A percentile compares a stretch with the other conserved stretches of the same genome.
Conservation (phyloP, 2,329 filamentous ascomycete genomes). For the Xylariomycetidae sp. region DNA sequence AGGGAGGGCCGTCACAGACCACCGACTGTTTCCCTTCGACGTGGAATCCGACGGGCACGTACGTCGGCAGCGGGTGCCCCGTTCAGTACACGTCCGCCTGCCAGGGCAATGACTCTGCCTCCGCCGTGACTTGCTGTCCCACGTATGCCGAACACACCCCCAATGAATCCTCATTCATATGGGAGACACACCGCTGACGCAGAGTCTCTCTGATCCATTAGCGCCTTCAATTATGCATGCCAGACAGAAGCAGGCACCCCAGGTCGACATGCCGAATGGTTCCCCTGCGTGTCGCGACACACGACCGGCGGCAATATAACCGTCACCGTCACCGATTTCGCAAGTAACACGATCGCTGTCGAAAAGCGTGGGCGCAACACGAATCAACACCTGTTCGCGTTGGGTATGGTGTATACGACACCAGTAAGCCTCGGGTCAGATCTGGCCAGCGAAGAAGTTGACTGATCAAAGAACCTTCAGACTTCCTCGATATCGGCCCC, state of each 20-base stretch:
- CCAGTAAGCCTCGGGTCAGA: too few relatives aligned
- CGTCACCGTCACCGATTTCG: constrained; percentile 11
- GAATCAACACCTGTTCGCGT: constrained; percentile 11
- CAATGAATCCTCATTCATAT: too few relatives aligned
- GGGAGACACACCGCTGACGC: too few relatives aligned
- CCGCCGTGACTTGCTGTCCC: constrained; percentile 21
- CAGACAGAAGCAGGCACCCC: background rate
- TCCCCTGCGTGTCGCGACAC: constrained; percentile 13
- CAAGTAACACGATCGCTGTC: background rate
- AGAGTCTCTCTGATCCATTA: background rate
- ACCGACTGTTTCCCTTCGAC: constrained; percentile 15
- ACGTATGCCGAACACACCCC: too few relatives aligned
- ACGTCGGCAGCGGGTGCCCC: constrained; percentile 16
- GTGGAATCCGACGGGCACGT: constrained; percentile 12
- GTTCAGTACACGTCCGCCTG: constrained; percentile 19
- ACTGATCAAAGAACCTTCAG: too few relatives aligned
- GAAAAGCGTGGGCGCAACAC: constrained; percentile 2
- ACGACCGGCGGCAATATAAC: background rate
- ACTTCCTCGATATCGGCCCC: constrained; percentile 2
- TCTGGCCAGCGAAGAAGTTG: too few relatives aligned
- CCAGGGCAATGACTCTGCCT: constrained; percentile 2
- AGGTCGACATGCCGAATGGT: constrained; percentile 7
- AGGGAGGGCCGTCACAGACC: constrained; percentile 21
- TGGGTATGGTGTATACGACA: constrained; percentile 15
- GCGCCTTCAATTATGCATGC: constrained; percentile 11